Conservation (phyloP, 306 rosid genomes). For the Vigna unguiculata region DNA sequence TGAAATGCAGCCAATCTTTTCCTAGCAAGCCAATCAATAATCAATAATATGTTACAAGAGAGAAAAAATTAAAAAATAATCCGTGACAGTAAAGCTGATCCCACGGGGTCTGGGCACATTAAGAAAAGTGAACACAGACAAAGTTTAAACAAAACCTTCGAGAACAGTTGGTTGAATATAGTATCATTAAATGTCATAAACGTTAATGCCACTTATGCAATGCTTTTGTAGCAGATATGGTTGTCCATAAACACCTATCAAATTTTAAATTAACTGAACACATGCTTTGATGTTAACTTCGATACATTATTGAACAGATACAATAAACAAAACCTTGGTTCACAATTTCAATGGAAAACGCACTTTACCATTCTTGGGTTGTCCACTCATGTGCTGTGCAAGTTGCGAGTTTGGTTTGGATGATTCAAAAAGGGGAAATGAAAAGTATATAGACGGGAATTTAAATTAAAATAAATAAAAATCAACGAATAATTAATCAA, state of each 20-base stretch:
- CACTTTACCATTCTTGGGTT: neutral
- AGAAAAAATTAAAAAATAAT: too few relatives aligned
- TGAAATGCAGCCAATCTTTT: too few relatives aligned
- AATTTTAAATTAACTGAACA: neutral
- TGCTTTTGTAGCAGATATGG: neutral
- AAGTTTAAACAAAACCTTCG: neutral
- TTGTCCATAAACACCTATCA: neutral
- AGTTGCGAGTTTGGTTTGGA: neutral
- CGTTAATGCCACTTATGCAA: neutral
- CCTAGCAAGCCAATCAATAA: too few relatives aligned
- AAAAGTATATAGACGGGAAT: neutral
- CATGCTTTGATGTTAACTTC: neutral
- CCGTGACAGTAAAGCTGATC: too few relatives aligned
- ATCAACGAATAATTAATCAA: neutral
- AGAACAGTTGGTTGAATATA: neutral
- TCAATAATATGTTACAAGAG: too few relatives aligned
- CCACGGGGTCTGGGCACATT: too few relatives aligned
- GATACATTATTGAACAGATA: too few relatives aligned
- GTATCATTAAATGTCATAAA: neutral
- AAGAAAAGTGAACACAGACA: neutral
- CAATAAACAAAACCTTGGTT: neutral
- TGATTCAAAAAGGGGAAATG: neutral
- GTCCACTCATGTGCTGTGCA: neutral
- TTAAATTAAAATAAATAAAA: neutral
- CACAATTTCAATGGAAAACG: neutral